Percentiles rank a stretch among this genome's conserved stretches.
These are phyloP conservation scores for Gilbertella persicaria DNA, from an alignment of 371 early-diverging fungal genomes.

Conservation along the genomic window DNA sequence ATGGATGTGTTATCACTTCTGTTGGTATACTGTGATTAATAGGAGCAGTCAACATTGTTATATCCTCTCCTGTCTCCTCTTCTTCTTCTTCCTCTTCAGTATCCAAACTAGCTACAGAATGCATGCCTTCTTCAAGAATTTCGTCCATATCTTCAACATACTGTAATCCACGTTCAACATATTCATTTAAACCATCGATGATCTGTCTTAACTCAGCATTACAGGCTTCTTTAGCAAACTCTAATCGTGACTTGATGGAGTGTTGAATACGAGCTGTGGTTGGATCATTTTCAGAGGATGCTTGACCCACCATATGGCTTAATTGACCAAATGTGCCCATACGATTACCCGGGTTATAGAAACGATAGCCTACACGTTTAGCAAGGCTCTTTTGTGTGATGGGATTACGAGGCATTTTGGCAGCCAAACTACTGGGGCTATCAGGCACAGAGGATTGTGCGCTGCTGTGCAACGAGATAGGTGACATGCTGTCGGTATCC, in stretches of 20 bases:
- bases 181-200: constrained; percentile 70
- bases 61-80: too few relatives aligned
- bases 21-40: neutral
- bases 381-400: constrained; percentile 28
- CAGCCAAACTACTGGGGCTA: constrained; percentile 5
- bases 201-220: constrained; percentile 58
- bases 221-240: constrained; percentile 47
- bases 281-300: constrained; percentile 1
- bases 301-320: constrained; percentile 21
- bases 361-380: constrained; percentile 29
- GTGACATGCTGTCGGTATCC: constrained; percentile 14
- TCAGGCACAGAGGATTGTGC: constrained; percentile 7
- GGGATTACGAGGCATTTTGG: constrained; percentile 13
- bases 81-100: constrained; percentile 23
- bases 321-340: constrained; percentile 36
- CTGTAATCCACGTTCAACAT: constrained; percentile 67
- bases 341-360: constrained; percentile 22
- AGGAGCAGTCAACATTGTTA: neutral
- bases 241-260: constrained; percentile 40
- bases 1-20: neutral
- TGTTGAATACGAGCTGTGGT: constrained; percentile 29
- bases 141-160: constrained; percentile 56
- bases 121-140: constrained; percentile 28
- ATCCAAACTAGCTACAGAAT: constrained; percentile 21
- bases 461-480: constrained; percentile 10